Evolutionary conservation across 208 protist species (phyloP), one percentile per base, ranked within the genome.

Genomic region (Acanthamoeba healyi): DNA sequence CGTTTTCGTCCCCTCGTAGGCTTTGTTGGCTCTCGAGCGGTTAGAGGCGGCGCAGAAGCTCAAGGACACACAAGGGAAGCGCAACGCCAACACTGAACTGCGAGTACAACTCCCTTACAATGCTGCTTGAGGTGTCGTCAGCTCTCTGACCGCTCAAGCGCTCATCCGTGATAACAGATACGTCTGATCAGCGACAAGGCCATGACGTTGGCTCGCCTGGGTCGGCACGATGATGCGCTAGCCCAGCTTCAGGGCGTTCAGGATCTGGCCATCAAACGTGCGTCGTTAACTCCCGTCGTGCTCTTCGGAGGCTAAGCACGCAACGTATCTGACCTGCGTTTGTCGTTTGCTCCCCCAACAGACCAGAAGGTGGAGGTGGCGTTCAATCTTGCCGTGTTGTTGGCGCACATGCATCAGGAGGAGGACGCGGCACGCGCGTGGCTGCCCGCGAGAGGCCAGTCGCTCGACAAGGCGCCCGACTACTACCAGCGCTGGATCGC

Each of bases 401-500:
- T 74, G 36, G n/a, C 32, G 12, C 65, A 74, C 65, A 74, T 74
- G 65, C 9, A 74, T 26, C 65, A 32, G 5, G 65, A 74, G 65
- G 29, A 74, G 36, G 65, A 74, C 17, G 65, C 65, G 14, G 65
- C 65, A 4, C 65, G 65, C 0, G 34, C 26, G 65, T 74, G 65
- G 65, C 36, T 74, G 29, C 19, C 34, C 12, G 65, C 65, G 15
- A 15, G 65, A 15, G 65, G 65, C 14, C 65, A 44, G n/a, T 32
- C 65, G n/a, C 36, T 74, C 7, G 65, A 74, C 36, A 26, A 74
- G 65, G 4, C n/a, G 19, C 65, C 65, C 24, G n/a, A 36, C 29
- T 40, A 44, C 65, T 74, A 74, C 29, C 65, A 74, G 65, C 65
- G 36, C 1, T 74, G 65, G 65, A 19, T 74, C 65, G 65, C 65